Percentiles rank a stretch among this genome's conserved stretches.
Evolutionary conservation across 2,329 filamentous ascomycete species (phyloP).

Genomic region (Fusarium sacchari): DNA sequence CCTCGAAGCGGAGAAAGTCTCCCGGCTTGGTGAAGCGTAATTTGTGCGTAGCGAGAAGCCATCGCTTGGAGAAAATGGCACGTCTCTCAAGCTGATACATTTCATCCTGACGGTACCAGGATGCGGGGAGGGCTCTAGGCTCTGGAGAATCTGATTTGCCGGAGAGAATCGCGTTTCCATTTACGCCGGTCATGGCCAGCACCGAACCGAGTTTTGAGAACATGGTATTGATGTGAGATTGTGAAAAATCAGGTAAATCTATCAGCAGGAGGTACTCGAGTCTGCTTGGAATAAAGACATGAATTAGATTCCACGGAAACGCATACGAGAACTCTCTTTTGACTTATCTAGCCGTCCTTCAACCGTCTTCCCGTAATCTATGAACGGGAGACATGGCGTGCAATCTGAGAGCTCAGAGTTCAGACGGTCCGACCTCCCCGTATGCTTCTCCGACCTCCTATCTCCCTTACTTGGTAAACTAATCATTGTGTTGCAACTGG

Average conservation of each 20-base stretch:
- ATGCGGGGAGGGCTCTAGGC: not conserved
- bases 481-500: too few relatives aligned
- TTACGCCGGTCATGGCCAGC: not conserved
- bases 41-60: slow-evolving; percentile 6
- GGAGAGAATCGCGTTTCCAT: not conserved
- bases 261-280: not conserved
- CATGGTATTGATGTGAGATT: not conserved
- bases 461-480: too few relatives aligned
- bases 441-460: too few relatives aligned
- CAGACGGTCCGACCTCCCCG: not conserved
- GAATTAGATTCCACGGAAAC: not conserved
- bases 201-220: not conserved
- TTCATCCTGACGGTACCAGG: slow-evolving; percentile 5
- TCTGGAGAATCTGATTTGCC: not conserved
- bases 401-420: not conserved
- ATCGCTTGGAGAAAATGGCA: slow-evolving; percentile 8
- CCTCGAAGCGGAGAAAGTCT: slow-evolving; percentile 56
- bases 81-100: slow-evolving; percentile 11
- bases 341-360: not conserved
- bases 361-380: not conserved
- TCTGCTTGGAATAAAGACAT: not conserved
- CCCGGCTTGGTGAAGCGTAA: not conserved
- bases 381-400: not conserved
- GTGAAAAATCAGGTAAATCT: not conserved
- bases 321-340: too few relatives aligned